Conservation (phyloP, 83 land plant genomes). For the Thuja plicata region DNA sequence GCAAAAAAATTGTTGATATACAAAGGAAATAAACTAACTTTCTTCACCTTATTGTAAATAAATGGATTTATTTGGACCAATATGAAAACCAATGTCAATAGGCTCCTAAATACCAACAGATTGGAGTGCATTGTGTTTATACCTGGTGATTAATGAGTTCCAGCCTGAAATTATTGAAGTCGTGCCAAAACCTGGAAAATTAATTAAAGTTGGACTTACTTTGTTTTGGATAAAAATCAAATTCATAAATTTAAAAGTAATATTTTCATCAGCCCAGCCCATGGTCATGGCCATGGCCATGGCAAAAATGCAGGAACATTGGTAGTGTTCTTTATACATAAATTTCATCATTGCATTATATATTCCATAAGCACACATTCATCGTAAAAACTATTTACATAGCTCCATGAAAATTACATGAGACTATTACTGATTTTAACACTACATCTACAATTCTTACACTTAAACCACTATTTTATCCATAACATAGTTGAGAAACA, state of each 20-base stretch:
- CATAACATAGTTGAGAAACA: too few relatives aligned
- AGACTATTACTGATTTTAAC: neutral
- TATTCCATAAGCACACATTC: neutral
- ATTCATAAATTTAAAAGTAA: neutral
- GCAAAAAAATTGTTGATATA: neutral
- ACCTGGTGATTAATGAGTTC: constrained; percentile 91
- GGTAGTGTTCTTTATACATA: neutral
- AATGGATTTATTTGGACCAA: neutral
- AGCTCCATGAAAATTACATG: neutral
- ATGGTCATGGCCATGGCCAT: neutral
- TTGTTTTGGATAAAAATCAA: neutral
- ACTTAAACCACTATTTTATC: neutral
- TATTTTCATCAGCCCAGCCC: neutral
- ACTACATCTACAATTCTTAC: neutral
- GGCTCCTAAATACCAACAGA: too few relatives aligned
- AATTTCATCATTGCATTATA: neutral
- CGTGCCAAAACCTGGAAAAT: constrained; percentile 89
- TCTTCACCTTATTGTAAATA: neutral
- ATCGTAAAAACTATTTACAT: neutral
- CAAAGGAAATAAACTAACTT: neutral
- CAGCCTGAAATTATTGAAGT: constrained; percentile 86
- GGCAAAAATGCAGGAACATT: neutral
- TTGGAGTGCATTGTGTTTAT: neutral
- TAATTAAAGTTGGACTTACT: neutral
- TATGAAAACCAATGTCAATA: neutral